These are phyloP conservation scores for Pythium brassicae DNA, from an alignment of 352 stramenopile species.

Conservation along the genomic window DNA sequence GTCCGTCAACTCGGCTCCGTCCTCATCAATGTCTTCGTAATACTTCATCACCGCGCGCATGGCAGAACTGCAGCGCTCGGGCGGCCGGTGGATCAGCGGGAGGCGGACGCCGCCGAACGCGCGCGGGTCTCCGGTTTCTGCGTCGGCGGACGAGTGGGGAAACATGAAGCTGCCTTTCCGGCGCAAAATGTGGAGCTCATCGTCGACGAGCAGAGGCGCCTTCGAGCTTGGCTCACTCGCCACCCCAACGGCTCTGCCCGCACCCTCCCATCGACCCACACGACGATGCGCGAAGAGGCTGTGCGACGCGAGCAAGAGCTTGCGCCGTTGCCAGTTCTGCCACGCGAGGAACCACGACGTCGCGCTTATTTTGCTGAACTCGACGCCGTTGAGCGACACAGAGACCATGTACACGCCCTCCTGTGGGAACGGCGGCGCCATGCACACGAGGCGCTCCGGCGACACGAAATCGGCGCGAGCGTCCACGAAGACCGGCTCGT, in stretches of 20 bases:
- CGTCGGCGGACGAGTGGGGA: slow-evolving; percentile 5
- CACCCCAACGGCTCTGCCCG: not conserved
- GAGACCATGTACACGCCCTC: slow-evolving; percentile 68
- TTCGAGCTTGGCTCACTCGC: not conserved
- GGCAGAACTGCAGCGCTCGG: slow-evolving; percentile 3
- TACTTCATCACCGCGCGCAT: slow-evolving; percentile 15
- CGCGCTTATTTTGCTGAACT: slow-evolving; percentile 53
- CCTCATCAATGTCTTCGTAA: slow-evolving; percentile 15
- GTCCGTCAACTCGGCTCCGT: slow-evolving; percentile 23
- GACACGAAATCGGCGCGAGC: slow-evolving; percentile 43
- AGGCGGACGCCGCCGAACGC: slow-evolving; percentile 9
- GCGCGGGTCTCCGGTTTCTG: not conserved
- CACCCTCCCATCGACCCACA: not conserved
- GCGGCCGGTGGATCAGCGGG: slow-evolving; percentile 11
- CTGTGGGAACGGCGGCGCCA: slow-evolving; percentile 42
- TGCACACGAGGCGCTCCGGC: slow-evolving; percentile 33
- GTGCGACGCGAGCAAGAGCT: slow-evolving; percentile 34
- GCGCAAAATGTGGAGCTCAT: slow-evolving; percentile 13
- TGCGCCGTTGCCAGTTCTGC: slow-evolving; percentile 81
- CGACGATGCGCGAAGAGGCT: slow-evolving; percentile 25
- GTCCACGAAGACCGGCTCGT: slow-evolving; percentile 5
- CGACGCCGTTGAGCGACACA: slow-evolving; percentile 58
- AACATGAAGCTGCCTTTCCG: slow-evolving; percentile 48
- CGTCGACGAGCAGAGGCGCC: slow-evolving; percentile 1
- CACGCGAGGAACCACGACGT: slow-evolving; percentile 71